These are phyloP conservation scores for Aspergillus asperescens DNA, from an alignment of 495 filamentous ascomycete species.

Conservation along the genomic window DNA sequence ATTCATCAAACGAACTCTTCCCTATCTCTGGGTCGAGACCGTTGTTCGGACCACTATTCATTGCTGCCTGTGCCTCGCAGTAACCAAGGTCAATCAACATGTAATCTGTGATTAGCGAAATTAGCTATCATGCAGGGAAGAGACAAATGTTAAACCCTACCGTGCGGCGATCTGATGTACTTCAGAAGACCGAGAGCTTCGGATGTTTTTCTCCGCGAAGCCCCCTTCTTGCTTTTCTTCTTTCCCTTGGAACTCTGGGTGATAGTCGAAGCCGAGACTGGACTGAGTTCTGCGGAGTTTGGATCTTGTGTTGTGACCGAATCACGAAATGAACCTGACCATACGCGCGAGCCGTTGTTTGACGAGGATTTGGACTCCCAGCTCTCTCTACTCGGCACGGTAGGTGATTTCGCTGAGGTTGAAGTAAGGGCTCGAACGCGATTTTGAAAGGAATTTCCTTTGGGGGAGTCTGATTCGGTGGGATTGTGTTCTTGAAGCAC, in stretches of 20 bases:
- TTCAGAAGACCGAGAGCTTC: slow-evolving; percentile 6
- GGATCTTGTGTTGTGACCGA: not conserved
- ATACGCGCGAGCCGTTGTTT: not conserved
- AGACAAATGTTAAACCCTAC: slow-evolving; percentile 6
- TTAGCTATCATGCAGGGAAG: slow-evolving; percentile 2
- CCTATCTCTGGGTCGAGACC: not conserved
- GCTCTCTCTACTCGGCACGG: not conserved
- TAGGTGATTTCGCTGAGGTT: slow-evolving; percentile 1
- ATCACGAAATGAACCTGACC: not conserved
- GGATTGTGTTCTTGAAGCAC: not conserved
- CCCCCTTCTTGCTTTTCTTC: not conserved
- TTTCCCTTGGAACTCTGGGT: not conserved
- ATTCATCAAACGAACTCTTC: slow-evolving; percentile 2
- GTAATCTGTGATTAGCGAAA: slow-evolving; percentile 7
- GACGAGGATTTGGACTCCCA: slow-evolving; percentile 4
- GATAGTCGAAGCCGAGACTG: not conserved
- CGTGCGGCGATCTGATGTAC: slow-evolving; percentile 14
- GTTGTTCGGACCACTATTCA: not conserved
- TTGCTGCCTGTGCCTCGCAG: not conserved
- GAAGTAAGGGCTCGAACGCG: slow-evolving; percentile 9
- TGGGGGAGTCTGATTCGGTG: not conserved
- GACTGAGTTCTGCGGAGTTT: not conserved
- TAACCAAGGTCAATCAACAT: slow-evolving; percentile 14
- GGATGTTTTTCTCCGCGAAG: not conserved
- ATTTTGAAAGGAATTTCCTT: slow-evolving; percentile 4